Base-by-base conservation (phyloP, 208 protist species). In the Acanthamoeba quina region DNA sequence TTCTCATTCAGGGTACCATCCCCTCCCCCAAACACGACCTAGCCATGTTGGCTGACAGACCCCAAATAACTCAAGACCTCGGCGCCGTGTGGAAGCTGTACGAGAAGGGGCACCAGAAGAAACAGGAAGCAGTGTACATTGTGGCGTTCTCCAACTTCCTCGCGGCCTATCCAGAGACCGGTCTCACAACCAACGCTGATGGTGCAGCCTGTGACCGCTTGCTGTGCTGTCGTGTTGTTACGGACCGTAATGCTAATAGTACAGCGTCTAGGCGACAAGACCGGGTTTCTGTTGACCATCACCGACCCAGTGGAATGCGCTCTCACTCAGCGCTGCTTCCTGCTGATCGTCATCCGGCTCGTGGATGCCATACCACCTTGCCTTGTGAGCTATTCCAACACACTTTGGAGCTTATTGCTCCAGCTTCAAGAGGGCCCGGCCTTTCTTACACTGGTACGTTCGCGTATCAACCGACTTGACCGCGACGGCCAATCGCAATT, bases 131-230 rank as follows among this genome's bases (percentile, higher is more conserved):
- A 7, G 31, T 62, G 78, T 86, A 64, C 52, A 64, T 86, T 44
- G 34, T 64, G 11, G 78, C 78, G 10, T 86, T 86, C 78, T 49
- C 78, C 6, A 86, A 62, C 78, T 86, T 86, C 49, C 78, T 86
- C 49, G 44, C 78, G 21, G 49, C 78, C 41, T 86, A 86, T 15
- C 78, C 78, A 5, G 78, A 86, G 29, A 86, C 78, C 5, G 78
- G 78, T 3, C 26, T 86, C 49, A 58, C 76, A 0, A 83, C 47
- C 76, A 58, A 34, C 76, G 29, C 76, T 26, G 26, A 83, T 9
- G 34, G 34, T 56, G 34, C 72, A 26, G n/a, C n/a, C n/a, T n/a
- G 17, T 83, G 26, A 3, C 2, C 34, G 17, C 76, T 19, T n/a
- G 6, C 5, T 47, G 29, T 24, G 21, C 9, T 78, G 24, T 4